These are phyloP conservation scores for Cordyceps militaris DNA, from an alignment of 2,329 filamentous ascomycete species.

Conservation along the genomic window DNA sequence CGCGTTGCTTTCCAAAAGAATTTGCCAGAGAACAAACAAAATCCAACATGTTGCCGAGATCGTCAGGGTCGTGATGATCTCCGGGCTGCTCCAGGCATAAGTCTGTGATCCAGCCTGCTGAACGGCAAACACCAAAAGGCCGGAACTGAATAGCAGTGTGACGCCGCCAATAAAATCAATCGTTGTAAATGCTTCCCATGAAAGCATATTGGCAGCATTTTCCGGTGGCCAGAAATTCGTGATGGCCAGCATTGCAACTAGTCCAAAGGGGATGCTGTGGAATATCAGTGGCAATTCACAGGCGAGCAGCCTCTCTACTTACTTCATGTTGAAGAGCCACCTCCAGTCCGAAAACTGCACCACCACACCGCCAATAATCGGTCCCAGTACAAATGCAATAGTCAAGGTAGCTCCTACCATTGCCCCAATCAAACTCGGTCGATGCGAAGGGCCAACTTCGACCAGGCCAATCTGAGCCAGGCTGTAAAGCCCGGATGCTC, in stretches of 20 bases:
- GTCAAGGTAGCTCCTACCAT: conserved; percentile 50
- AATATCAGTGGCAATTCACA: conserved; percentile 14
- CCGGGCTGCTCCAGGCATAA: conserved; percentile 43
- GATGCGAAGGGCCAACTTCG: conserved; percentile 47
- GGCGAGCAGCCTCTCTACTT: conserved; percentile 16
- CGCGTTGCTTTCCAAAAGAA: conserved; percentile 32
- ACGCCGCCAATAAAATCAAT: conserved; percentile 48
- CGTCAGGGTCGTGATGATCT: conserved; percentile 42
- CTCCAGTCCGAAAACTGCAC: conserved; percentile 48
- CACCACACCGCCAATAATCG: conserved; percentile 50
- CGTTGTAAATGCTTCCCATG: conserved; percentile 35
- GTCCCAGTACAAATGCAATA: conserved; percentile 51
- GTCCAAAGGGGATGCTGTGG: conserved; percentile 42
- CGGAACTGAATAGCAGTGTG: conserved; percentile 43
- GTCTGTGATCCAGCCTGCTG: conserved; percentile 49
- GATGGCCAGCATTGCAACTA: conserved; percentile 39
- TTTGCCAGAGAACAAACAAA: conserved; percentile 45
- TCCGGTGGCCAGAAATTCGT: conserved; percentile 39
- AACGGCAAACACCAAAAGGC: conserved; percentile 48
- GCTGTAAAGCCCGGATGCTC: conserved; percentile 55
- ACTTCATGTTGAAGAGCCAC: conserved; percentile 59
- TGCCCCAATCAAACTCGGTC: conserved; percentile 47
- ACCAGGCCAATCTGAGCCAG: conserved; percentile 50
- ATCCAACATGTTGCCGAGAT: conserved; percentile 42
- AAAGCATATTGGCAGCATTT: conserved; percentile 28